Evolutionary conservation across 2,329 filamentous ascomycete species (phyloP).

Genomic region (Stachybotrys elegans): DNA sequence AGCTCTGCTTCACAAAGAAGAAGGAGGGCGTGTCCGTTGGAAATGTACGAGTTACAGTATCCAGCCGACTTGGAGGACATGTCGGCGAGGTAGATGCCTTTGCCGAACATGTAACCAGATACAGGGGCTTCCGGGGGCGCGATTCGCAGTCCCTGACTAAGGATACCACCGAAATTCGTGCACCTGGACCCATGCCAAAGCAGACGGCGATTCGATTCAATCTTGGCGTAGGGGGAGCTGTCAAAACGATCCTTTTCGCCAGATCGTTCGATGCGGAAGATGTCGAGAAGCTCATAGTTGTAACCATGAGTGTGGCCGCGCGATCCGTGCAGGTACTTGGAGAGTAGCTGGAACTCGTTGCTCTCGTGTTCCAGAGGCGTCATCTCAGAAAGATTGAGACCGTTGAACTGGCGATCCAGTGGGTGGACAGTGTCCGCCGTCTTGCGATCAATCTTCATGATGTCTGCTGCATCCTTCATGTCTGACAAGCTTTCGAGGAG

Average conservation of each 20-base stretch:
- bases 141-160: conserved; percentile 84
- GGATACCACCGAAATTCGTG: conserved; percentile 83
- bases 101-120: conserved; percentile 82
- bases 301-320: conserved; percentile 62
- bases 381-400: conserved; percentile 73
- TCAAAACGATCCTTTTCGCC: conserved; percentile 69
- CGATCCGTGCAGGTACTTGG: conserved; percentile 62
- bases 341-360: conserved; percentile 60
- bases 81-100: conserved; percentile 84
- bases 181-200: conserved; percentile 83
- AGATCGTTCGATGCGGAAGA: conserved; percentile 76
- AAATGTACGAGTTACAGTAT: conserved; percentile 62
- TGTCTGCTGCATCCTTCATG: conserved; percentile 75
- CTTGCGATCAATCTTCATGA: conserved; percentile 63
- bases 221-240: conserved; percentile 45
- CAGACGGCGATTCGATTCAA: conserved; percentile 64
- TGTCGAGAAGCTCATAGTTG: conserved; percentile 60
- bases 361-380: conserved; percentile 54
- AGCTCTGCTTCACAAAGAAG: conserved; percentile 78
- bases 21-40: conserved; percentile 67
- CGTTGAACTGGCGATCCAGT: conserved; percentile 68
- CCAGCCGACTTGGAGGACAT: conserved; percentile 78
- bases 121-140: conserved; percentile 79
- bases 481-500: conserved; percentile 76
- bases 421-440: conserved; percentile 50